Conservation (phyloP, 176 grass and related monocot species). For the Oryza meyeriana region DNA sequence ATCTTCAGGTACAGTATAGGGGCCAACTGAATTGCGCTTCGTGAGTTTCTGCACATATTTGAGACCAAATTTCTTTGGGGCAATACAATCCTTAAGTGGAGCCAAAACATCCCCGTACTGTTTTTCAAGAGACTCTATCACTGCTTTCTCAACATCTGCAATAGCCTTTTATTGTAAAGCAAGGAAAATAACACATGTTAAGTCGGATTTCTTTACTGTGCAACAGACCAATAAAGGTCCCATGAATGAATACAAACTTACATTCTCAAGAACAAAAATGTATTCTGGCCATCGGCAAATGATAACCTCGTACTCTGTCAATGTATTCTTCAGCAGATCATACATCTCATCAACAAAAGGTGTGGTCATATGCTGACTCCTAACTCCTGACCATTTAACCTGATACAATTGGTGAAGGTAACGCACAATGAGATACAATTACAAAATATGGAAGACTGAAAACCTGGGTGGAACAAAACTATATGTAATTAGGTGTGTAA, state of each 20-base stretch:
- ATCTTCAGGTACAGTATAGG: constrained; percentile 81
- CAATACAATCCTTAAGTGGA: constrained; percentile 82
- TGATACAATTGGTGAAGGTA: constrained; percentile 39
- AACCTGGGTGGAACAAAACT: not conserved
- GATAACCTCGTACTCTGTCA: constrained; percentile 95
- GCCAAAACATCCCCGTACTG: constrained; percentile 91
- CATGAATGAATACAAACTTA: constrained; percentile 42
- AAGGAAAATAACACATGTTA: constrained; percentile 30
- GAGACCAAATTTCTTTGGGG: constrained; percentile 95
- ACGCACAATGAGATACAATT: not conserved
- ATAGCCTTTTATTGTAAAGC: constrained; percentile 73
- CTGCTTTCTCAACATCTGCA: constrained; percentile 97
- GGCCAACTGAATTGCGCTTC: constrained; percentile 74
- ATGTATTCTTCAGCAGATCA: constrained; percentile 69
- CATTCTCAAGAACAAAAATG: constrained; percentile 91
- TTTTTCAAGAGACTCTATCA: constrained; percentile 74
- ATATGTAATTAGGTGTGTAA: not conserved
- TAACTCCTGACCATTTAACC: constrained; percentile 98
- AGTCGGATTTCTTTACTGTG: constrained; percentile 21
- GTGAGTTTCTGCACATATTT: constrained; percentile 92
- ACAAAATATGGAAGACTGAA: not conserved
- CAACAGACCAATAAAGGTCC: constrained; percentile 4
- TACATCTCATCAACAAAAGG: constrained; percentile 98
- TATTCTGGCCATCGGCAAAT: constrained; percentile 98
- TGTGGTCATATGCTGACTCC: constrained; percentile 91